Base-by-base conservation (phyloP, 169 alveolate genomes). In the Condylostoma magnum region DNA sequence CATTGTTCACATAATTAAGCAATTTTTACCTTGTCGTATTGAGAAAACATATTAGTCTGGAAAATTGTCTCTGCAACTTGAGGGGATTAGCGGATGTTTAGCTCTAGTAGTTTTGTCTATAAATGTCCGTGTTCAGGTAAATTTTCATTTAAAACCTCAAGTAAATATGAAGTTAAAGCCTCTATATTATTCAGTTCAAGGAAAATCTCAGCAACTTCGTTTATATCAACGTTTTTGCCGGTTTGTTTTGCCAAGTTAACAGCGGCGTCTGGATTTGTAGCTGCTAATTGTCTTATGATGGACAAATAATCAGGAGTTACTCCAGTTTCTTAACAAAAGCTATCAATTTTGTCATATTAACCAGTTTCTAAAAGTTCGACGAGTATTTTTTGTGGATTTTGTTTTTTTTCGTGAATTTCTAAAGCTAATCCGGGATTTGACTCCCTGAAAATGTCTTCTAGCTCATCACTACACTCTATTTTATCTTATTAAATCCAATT, bases 1-100 rank as follows among this genome's bases (percentile, higher is more conserved):
- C n/a, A n/a, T n/a, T n/a, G n/a, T 85, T 99, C 99, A 71, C 99
- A 97, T 38, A 97, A 91, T 82, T 90, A 87, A 4, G 99, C 99
- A 65, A 99, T 94, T 84, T 90, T 89, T 41, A 92, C 92, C 72
- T 96, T 91, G 84, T 99, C 99, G 86, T 94, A 99, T 88, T 98
- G 97, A 34, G 99, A 95, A 82, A 98, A 96, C 46, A 91, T 95
- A 66, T 95, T 93, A 91, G 96, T 85, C 76, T 96, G 96, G 84
- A 98, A 91, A 37, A 98, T 94, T 38, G 97, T 94, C 66, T 97
- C 99, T 10, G 99, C 99, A 33, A 97, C 99, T 77, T 95, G 86
- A 0, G 97, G 97, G 65, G 95, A 98, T 63, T 95, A 94, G 83
- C 88, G 85, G 51, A 98, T 84, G 82, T 97, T 98, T 66, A 97